phyloP scores from a whole-genome alignment of 441 rosid species.

The Arabidopsis hybrid region DNA sequence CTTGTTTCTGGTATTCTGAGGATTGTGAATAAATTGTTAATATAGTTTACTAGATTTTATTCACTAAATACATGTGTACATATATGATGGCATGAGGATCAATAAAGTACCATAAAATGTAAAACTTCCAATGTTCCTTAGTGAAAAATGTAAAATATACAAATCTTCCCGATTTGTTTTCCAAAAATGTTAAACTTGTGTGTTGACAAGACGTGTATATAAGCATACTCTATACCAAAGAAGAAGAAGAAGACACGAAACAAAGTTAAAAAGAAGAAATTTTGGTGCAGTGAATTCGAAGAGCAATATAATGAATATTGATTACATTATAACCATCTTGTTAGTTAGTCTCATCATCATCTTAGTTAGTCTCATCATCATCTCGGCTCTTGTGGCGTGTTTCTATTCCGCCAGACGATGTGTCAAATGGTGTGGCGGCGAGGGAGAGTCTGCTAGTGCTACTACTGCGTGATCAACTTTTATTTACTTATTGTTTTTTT shows the following conservation, averaged over 20 bases:
- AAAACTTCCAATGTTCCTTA: neutral
- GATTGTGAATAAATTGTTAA: too few species aligned
- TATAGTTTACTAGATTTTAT: too few species aligned
- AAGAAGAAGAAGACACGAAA: neutral
- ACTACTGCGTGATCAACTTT: neutral
- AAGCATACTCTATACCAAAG: neutral
- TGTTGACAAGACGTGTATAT: neutral
- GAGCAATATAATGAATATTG: neutral
- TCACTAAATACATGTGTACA: neutral
- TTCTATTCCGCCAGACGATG: neutral
- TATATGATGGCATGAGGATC: neutral
- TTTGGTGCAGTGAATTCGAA: neutral
- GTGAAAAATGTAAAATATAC: neutral
- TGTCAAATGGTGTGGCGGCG: neutral
- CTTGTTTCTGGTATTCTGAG: too few species aligned
- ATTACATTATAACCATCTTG: neutral
- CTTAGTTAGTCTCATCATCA: neutral
- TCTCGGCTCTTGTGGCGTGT: neutral
- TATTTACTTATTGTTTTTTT: neutral
- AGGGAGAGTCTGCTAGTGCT: neutral
- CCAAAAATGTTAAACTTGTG: neutral
- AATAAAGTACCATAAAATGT: neutral
- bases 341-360: too few species aligned
- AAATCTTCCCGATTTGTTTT: neutral
- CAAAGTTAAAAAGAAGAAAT: neutral